Percentiles rank a stretch among this genome's conserved stretches.
Conservation (phyloP, 768 basidiomycete species). For the Favolaschia claudopus region DNA sequence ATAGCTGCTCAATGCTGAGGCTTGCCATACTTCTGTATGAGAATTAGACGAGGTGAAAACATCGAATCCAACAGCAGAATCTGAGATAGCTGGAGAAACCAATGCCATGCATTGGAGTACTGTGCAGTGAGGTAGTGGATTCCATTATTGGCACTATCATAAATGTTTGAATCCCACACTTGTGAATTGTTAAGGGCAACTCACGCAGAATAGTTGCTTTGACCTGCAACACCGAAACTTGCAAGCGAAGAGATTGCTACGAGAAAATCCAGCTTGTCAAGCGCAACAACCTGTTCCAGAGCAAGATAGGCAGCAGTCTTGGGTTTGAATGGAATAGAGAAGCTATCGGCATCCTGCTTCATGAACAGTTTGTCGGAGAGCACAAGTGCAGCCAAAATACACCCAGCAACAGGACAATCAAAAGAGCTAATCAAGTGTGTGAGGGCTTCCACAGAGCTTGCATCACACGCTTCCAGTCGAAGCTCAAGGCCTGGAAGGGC, state of each 20-base stretch:
- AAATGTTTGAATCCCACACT: background rate
- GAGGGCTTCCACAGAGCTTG: slow-evolving; percentile 30
- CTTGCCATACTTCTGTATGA: background rate
- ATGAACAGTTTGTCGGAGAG: slow-evolving; percentile 41
- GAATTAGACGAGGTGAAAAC: background rate
- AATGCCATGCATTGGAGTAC: slow-evolving; percentile 42
- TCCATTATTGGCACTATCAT: slow-evolving; percentile 40
- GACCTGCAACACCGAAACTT: slow-evolving; percentile 43
- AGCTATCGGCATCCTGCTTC: slow-evolving; percentile 37
- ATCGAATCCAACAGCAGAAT: slow-evolving; percentile 25
- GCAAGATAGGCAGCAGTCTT: slow-evolving; percentile 38
- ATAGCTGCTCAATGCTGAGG: background rate
- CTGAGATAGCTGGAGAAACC: slow-evolving; percentile 40
- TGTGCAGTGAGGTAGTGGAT: slow-evolving; percentile 34
- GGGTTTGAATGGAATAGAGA: slow-evolving; percentile 33
- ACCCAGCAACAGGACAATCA: slow-evolving; percentile 38
- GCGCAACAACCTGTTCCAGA: slow-evolving; percentile 33
- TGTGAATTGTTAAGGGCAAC: background rate
- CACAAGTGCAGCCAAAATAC: slow-evolving; percentile 40
- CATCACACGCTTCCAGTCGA: slow-evolving; percentile 41
- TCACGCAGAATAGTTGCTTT: slow-evolving; percentile 47
- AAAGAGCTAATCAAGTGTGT: slow-evolving; percentile 31
- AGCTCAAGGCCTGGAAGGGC: slow-evolving; percentile 35
- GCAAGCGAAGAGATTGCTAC: slow-evolving; percentile 43
- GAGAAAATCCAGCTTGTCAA: slow-evolving; percentile 43